These are phyloP conservation scores for Medicago arabica DNA, from an alignment of 306 rosid genomes.

Conservation along the genomic window DNA sequence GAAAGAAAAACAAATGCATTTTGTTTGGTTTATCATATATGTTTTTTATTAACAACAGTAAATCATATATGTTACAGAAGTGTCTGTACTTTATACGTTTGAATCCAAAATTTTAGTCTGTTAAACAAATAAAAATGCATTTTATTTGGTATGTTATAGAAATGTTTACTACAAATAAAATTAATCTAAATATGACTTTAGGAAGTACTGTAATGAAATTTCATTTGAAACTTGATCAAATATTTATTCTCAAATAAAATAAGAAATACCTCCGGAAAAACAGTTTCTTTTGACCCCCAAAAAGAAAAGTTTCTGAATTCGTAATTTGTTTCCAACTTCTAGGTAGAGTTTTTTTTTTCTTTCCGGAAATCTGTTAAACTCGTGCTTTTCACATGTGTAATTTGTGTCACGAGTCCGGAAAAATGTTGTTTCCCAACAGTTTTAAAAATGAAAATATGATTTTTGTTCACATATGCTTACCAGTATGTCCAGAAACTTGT, in stretches of 20 bases:
- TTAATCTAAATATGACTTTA: neutral
- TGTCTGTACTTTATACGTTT: neutral
- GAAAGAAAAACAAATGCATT: neutral
- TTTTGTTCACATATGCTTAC: neutral
- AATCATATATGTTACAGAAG: constrained; percentile 5
- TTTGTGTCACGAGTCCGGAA: too few relatives aligned
- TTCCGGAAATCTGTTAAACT: neutral
- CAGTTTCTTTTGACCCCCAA: too few relatives aligned
- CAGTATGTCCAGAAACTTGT: neutral
- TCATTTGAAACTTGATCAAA: neutral
- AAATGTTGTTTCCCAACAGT: too few relatives aligned
- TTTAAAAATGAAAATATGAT: neutral
- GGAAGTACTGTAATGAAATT: neutral
- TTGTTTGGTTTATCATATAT: too few relatives aligned
- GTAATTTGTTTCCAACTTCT: too few relatives aligned
- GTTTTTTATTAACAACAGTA: too few relatives aligned
- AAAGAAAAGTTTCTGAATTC: too few relatives aligned
- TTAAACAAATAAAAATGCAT: neutral
- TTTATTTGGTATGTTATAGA: neutral
- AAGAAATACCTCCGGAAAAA: too few relatives aligned
- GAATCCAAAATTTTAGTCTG: neutral
- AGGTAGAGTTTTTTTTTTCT: too few relatives aligned
- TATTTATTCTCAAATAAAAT: neutral
- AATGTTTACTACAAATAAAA: neutral
- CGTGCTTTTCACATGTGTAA: too few relatives aligned